Conservation (phyloP, 176 grass and related monocot species). For the Carex parvula region DNA sequence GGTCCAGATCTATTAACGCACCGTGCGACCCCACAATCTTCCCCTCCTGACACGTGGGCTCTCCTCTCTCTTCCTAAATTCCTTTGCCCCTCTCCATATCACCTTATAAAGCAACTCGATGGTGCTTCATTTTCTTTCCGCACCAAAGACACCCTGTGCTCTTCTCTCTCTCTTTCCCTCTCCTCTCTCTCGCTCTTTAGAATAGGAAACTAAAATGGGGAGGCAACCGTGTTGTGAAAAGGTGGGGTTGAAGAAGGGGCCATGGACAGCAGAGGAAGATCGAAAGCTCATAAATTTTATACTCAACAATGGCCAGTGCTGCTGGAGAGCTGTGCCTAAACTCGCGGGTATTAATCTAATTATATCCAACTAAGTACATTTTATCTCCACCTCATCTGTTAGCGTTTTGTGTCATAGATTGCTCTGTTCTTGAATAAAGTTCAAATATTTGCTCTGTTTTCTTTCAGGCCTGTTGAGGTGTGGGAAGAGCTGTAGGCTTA, state of each 20-base stretch:
- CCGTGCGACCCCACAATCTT: not conserved
- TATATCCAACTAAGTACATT: constrained; percentile 17
- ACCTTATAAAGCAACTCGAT: constrained; percentile 69
- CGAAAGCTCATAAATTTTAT: constrained; percentile 73
- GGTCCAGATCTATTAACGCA: no score
- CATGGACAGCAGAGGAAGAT: constrained; percentile 78
- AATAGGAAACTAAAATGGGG: constrained; percentile 33
- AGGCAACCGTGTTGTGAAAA: constrained; percentile 91
- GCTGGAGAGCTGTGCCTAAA: constrained; percentile 80
- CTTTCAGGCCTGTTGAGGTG: constrained; percentile 66
- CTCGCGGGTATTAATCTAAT: constrained; percentile 50
- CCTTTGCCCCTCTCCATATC: not conserved
- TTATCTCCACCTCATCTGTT: not conserved
- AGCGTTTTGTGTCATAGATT: not conserved
- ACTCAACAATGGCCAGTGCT: constrained; percentile 58
- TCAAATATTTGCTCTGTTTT: not conserved
- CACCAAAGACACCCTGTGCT: constrained; percentile 1
- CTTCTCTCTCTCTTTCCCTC: not conserved
- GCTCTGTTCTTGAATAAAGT: constrained; percentile 6
- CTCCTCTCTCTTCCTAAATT: not conserved
- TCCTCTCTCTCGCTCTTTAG: constrained; percentile 9
- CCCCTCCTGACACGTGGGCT: constrained; percentile 10
- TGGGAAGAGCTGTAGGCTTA: constrained; percentile 84
- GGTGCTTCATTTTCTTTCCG: constrained; percentile 27
- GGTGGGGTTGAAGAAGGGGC: constrained; percentile 75